Evolutionary conservation across 345 rosid genomes (phyloP).

Genomic region (Sonneratia alba): DNA sequence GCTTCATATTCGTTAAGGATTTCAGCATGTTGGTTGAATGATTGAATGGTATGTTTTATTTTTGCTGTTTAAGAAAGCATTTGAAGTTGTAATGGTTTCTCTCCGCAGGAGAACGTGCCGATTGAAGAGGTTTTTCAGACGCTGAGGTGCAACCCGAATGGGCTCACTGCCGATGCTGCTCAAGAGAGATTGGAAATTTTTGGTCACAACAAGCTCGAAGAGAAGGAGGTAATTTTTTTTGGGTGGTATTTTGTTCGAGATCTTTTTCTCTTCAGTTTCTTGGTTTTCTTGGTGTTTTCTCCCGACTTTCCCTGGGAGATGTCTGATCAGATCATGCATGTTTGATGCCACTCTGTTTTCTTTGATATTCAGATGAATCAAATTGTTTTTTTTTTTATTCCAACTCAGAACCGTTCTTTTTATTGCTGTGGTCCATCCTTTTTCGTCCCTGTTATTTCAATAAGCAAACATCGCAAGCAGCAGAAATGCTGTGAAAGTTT

Average conservation of each 20-base stretch:
- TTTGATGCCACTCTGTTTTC: neutral
- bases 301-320: neutral
- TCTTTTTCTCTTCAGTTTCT: neutral
- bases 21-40: conserved; percentile 6
- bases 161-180: conserved; percentile 50
- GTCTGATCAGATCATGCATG: neutral
- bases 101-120: conserved; percentile 48
- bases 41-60: conserved; percentile 8
- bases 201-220: conserved; percentile 61
- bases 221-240: conserved; percentile 37
- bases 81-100: conserved; percentile 10
- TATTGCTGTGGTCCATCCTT: neutral
- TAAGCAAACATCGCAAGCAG: neutral
- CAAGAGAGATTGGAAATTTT: conserved; percentile 46
- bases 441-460: neutral
- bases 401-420: neutral
- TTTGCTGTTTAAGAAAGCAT: neutral
- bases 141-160: conserved; percentile 41
- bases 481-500: neutral
- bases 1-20: neutral
- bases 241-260: neutral
- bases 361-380: no score
- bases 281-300: neutral
- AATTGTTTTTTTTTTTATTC: neutral
- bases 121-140: conserved; percentile 60